Evolutionary conservation across 768 basidiomycete species (phyloP), one percentile per base, ranked within the genome.

Genomic region (Russula vinacea): DNA sequence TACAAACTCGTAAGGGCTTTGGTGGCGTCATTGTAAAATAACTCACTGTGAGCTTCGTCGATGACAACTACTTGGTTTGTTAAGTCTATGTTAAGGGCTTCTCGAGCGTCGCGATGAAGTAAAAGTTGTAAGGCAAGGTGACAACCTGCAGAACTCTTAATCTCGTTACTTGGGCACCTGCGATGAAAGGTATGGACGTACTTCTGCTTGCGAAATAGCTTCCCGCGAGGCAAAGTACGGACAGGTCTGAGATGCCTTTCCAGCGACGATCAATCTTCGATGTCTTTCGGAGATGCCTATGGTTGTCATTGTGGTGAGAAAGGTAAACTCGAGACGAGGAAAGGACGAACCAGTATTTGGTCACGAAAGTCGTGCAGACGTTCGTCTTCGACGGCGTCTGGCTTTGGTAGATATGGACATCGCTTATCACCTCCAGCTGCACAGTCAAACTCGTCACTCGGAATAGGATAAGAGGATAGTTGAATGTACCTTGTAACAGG

Each of bases 21-120:
- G 50, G n/a, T 49, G 17, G 5, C 51, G 13, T 39, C 32, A 33
- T 24, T 33, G 29, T 24, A 32, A 32, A 49, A 40, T 62, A 22
- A 78, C 91, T 62, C 70, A 94, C 93, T 98, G 74, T 99, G 96
- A 0, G 96, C 96, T 77, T 99, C 96, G 71, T 99, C 96, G 59
- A 99, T 85, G 26, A 98, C 81, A 35, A 99, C 84, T 19, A 98
- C 79, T 70, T 97, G 93, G 70, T 87, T 83, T 13, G 81, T 88
- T 51, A 97, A 77, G 71, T 92, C 84, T 62, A 99, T 94, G 2
- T 90, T 90, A 0, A 98, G 79, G 0, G 93, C 86, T 70, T 97
- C 92, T 56, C 96, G 80, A 2, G 94, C 91, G 1, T 82, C 81
- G 65, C 84, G 88, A 66, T 92, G 88, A 5, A 99, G 77, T 1